Evolutionary conservation across 2,329 filamentous ascomycete genomes (phyloP), one percentile per base, ranked within the genome.

Genomic region (Calonectria fujianensis): DNA sequence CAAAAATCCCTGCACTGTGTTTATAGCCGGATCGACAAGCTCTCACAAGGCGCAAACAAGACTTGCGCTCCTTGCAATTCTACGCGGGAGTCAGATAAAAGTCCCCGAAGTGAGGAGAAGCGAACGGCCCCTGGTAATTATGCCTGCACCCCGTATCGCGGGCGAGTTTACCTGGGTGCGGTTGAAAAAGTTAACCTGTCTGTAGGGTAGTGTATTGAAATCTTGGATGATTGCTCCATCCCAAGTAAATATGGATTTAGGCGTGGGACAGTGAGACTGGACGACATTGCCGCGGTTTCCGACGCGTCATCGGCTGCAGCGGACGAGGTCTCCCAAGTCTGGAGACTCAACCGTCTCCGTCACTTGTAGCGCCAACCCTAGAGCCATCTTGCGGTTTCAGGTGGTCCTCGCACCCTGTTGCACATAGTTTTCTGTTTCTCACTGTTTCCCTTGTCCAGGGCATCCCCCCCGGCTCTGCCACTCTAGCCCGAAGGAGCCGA

Each of bases 281-380:
- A 61, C 57, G 57, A 61, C 57, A 41, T n/a, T 61, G 57, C 57
- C 57, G 57, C 57, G n/a, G 32, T 61, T 61, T 61, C 35, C 57
- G 57, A 18, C n/a, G 35, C 29, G 51, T 54, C 51, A 48, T 48
- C 29, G 27, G 51, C 16, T 8, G 35, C 57, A 20, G 57, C 31
- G 35, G 54, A 27, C 18, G 57, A 61, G 31, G 57, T 18, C 24
- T 16, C 32, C n/a, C 11, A 61, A 11, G 20, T 35, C n/a, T 24
- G n/a, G 35, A 61, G 35, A 24, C 14, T 37, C 32, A 24, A 59
- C 54, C 18, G 5, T 18, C 31, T 11, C 32, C n/a, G 13, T 41
- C 57, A 61, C 32, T 37, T 61, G 57, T 61, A 10, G 57, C 57
- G 35, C n/a, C 5, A 27, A 41, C 57, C 4, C 24, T 61, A n/a